phyloP scores from a whole-genome alignment of 805 yeast species.

The Millerago galiae region DNA sequence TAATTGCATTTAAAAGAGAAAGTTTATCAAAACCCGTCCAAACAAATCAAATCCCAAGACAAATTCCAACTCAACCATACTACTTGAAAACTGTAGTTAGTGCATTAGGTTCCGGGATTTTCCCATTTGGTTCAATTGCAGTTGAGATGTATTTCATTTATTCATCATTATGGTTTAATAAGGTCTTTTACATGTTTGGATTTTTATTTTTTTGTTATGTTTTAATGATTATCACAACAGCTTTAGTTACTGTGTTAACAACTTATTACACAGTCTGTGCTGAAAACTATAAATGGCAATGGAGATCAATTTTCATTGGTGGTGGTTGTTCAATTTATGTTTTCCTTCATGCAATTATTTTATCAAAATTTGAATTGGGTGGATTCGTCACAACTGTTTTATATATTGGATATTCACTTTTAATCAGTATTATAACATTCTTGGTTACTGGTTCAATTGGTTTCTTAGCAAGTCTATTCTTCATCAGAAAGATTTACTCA shows the following conservation, averaged over 20 bases:
- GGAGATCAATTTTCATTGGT: conserved; percentile 83
- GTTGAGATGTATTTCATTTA: conserved; percentile 92
- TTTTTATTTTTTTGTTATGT: conserved; percentile 83
- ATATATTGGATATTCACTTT: conserved; percentile 74
- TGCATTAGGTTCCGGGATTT: conserved; percentile 74
- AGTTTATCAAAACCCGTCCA: conserved; percentile 68
- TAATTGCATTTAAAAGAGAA: conserved; percentile 62
- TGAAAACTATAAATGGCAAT: conserved; percentile 96
- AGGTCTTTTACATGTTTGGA: conserved; percentile 95
- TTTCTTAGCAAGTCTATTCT: conserved; percentile 63
- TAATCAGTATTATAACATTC: conserved; percentile 67
- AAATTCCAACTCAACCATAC: conserved; percentile 88
- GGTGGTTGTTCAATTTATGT: conserved; percentile 87
- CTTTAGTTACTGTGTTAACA: conserved; percentile 72
- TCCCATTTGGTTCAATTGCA: conserved; percentile 93
- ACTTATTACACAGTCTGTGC: conserved; percentile 79
- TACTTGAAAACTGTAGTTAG: conserved; percentile 64
- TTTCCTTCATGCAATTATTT: conserved; percentile 72
- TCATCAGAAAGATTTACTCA: conserved; percentile 73
- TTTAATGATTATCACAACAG: conserved; percentile 77
- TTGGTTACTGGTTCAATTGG: conserved; percentile 87
- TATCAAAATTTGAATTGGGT: conserved; percentile 63
- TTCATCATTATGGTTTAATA: conserved; percentile 88
- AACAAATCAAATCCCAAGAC: conserved; percentile 94
- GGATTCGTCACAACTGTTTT: conserved; percentile 72